Percentiles rank a stretch among this genome's conserved stretches.
Evolutionary conservation across 306 rosid species (phyloP).

Genomic region (Vigna radiata): DNA sequence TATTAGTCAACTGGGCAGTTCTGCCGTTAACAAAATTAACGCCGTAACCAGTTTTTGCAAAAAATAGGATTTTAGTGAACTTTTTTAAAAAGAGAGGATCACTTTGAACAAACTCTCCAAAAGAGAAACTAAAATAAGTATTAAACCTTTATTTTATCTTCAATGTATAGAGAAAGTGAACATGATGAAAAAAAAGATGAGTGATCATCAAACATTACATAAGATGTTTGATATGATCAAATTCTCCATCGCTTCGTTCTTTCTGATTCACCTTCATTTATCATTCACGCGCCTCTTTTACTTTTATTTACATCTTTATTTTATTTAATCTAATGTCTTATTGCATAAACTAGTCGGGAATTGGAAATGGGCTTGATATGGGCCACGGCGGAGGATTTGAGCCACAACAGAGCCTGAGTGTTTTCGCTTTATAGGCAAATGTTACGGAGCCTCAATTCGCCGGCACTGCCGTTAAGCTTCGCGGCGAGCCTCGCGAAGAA

Average conservation of each 20-base stretch:
- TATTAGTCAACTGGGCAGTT: too few species aligned
- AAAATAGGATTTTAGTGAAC: too few species aligned
- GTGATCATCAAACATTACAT: not conserved
- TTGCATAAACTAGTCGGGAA: conserved; percentile 46
- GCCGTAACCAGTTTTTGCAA: too few species aligned
- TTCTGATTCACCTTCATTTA: not conserved
- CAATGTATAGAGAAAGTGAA: not conserved
- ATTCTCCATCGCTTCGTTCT: conserved; percentile 18
- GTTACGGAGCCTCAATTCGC: conserved; percentile 77
- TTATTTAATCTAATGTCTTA: not conserved
- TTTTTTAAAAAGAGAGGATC: too few species aligned
- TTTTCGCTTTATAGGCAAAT: conserved; percentile 76
- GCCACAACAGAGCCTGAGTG: conserved; percentile 63
- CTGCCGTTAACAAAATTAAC: too few species aligned
- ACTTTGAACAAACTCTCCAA: too few species aligned
- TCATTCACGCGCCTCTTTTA: not conserved
- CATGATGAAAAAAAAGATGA: not conserved
- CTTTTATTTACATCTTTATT: not conserved
- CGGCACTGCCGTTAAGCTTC: conserved; percentile 62
- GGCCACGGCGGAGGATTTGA: conserved; percentile 89
- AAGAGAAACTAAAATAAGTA: too few species aligned
- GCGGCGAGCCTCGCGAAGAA: conserved; percentile 79
- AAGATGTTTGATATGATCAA: not conserved
- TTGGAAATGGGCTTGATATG: conserved; percentile 74
- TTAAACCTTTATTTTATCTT: too few species aligned